Conservation (phyloP, 2,329 filamentous ascomycete genomes). For the Neofusicoccum umdonicola region DNA sequence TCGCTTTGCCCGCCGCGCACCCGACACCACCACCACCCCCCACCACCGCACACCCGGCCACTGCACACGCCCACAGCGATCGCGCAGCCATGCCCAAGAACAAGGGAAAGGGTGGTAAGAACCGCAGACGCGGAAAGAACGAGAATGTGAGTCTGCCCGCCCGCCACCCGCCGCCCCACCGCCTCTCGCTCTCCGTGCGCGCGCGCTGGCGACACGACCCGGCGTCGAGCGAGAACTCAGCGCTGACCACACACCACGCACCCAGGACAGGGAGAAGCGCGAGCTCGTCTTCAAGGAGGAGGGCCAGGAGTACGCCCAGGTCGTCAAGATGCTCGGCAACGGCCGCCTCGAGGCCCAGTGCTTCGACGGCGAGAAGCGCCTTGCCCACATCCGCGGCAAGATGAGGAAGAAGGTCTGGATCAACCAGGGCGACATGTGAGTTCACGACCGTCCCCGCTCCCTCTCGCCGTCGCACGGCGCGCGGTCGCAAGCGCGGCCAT, state of each 20-base stretch:
- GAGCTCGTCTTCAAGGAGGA: constrained; percentile 99
- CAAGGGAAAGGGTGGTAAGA: constrained; percentile 81
- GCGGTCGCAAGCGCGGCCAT: constrained; percentile 32
- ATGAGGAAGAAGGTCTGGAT: constrained; percentile 99
- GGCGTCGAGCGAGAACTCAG: background rate
- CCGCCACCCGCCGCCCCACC: background rate
- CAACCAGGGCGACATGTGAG: constrained; percentile 85
- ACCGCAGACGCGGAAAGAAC: constrained; percentile 97
- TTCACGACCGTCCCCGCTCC: background rate
- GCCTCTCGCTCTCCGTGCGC: background rate
- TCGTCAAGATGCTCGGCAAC: constrained; percentile 95
- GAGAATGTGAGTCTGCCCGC: constrained; percentile 48
- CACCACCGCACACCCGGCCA: constrained; percentile 15
- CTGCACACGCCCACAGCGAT: background rate
- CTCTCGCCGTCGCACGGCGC: too few species aligned
- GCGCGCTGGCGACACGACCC: background rate
- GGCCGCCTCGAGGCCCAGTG: constrained; percentile 89
- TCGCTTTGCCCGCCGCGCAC: background rate
- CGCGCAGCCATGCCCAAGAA: constrained; percentile 14
- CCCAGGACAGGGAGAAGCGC: constrained; percentile 87
- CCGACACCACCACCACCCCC: background rate
- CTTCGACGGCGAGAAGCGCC: constrained; percentile 88
- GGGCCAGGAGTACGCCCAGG: constrained; percentile 87
- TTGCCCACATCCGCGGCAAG: constrained; percentile 88
- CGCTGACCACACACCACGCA: background rate